Base-by-base conservation (phyloP, 345 rosid species). In the Viola odorata region DNA sequence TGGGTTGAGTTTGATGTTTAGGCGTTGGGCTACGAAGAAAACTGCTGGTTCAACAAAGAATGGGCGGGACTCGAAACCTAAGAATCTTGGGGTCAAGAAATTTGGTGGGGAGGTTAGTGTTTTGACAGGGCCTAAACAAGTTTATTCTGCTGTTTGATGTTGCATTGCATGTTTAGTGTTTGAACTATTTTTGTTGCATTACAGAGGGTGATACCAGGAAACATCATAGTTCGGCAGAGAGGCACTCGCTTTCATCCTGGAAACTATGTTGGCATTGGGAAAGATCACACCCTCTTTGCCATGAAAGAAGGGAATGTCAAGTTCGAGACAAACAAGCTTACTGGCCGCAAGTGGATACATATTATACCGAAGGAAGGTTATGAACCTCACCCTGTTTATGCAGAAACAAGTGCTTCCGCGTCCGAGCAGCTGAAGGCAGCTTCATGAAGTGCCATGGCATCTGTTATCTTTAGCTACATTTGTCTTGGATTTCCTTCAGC, bases 81-180 rank as follows among this genome's bases (percentile, higher is more conserved):
- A 88, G 85, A 73, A 82, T 63, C 95, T 94, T n/a, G 99, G 92
- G 7, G 96, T 88, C 40, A 90, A 90, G 86, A 88, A 90, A 52
- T 94, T 83, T n/a, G 95, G 99, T 44, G 96, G 88, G 13, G 96
- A 88, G 92, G 95, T 86, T 37, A 75, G 42, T 17, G 16, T 49
- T 16, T 12, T 47, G 9, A 7, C 3, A 8, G 32, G 32, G 32
- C 32, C 2, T 23, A 2, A 2, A 23, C 32, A 23, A 23, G 32
- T 23, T 23, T 23, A 23, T 23, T 23, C 32, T 23, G 2, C 1
- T 23, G 32, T 23, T 23, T 23, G 32, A 23, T 23, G 32, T 23
- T 0, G 32, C 32, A 2, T 23, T 23, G 32, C 32, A 23, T 23
- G 32, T 23, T 23, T 23, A 23, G 32, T 23, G 32, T 23, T 23